These are phyloP conservation scores for Penicillium robsamsonii DNA, from an alignment of 495 filamentous ascomycete genomes.

Conservation along the genomic window DNA sequence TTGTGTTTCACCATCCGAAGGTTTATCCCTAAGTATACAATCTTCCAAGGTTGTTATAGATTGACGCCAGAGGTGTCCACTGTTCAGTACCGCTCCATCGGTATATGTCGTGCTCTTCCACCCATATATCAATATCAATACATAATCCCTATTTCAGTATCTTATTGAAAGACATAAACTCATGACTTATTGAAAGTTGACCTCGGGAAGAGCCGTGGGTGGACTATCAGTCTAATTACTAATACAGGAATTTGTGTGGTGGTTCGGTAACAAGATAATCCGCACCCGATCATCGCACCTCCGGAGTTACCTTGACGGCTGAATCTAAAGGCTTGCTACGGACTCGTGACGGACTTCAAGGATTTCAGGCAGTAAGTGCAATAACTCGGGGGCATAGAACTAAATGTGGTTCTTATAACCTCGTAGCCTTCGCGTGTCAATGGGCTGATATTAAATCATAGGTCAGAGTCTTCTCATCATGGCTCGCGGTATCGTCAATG, in stretches of 20 bases:
- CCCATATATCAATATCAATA: not conserved
- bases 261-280: constrained; percentile 16
- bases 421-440: not conserved
- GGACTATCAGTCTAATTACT: constrained; percentile 4
- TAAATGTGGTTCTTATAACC: too few relatives aligned
- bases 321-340: constrained; percentile 11
- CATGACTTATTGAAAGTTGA: too few relatives aligned
- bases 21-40: not conserved
- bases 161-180: too few relatives aligned
- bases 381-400: not conserved
- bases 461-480: constrained; percentile 37
- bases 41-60: not conserved
- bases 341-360: constrained; percentile 15
- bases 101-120: not conserved
- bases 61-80: not conserved
- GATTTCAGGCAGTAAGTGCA: constrained; percentile 20
- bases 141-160: not conserved
- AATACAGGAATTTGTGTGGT: constrained; percentile 10
- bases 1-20: not conserved
- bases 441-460: constrained; percentile 16
- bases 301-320: constrained; percentile 19
- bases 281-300: constrained; percentile 16
- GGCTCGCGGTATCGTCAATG: constrained; percentile 43
- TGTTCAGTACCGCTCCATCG: not conserved
- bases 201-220: too few relatives aligned